phyloP scores from a whole-genome alignment of 2,329 filamentous ascomycete species.

The Beauveria caledonica region DNA sequence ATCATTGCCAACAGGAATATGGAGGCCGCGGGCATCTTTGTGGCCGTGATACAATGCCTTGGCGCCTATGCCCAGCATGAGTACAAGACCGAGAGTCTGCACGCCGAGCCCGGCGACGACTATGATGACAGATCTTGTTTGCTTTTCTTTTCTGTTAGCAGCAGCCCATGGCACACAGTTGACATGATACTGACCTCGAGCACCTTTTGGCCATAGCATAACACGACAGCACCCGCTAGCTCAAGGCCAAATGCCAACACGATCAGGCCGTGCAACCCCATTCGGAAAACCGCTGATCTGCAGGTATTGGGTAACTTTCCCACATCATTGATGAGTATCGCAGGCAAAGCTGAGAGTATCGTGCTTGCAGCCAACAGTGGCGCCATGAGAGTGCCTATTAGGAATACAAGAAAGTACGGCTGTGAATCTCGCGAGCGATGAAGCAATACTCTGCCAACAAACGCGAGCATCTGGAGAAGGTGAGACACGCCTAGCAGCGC shows the following conservation, averaged over 20 bases:
- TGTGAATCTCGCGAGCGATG: neutral
- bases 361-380: neutral
- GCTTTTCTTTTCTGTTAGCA: neutral
- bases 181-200: neutral
- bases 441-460: slow-evolving; percentile 17
- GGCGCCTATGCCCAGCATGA: neutral
- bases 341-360: neutral
- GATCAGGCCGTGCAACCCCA: neutral
- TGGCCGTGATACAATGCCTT: neutral
- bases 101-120: neutral
- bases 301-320: no score
- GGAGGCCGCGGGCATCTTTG: neutral
- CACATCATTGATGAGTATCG: no score
- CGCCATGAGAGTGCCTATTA: neutral
- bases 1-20: neutral
- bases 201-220: neutral
- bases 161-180: no score
- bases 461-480: slow-evolving; percentile 26
- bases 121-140: neutral
- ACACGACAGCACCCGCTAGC: neutral
- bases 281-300: no score
- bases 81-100: neutral
- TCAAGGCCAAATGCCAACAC: neutral
- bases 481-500: neutral
- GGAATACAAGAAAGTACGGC: neutral